Evolutionary conservation across 768 basidiomycete genomes (phyloP).

Genomic region (Kwoniella shandongensis): DNA sequence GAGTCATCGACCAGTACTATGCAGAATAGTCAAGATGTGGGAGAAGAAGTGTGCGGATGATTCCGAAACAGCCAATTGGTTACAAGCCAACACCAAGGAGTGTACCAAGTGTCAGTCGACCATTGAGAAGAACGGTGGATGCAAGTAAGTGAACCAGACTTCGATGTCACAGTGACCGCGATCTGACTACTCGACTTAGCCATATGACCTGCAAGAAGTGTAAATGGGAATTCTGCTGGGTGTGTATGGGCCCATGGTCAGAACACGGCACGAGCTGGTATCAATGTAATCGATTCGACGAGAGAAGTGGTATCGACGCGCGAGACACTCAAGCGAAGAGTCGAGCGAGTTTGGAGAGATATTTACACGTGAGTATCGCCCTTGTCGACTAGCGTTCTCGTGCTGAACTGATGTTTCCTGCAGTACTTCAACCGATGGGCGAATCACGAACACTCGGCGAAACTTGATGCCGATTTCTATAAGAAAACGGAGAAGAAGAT

Average conservation of each 20-base stretch:
- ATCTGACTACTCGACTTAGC: constrained; percentile 56
- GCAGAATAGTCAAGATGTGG: constrained; percentile 87
- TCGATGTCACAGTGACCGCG: constrained; percentile 3
- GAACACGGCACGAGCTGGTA: constrained; percentile 98
- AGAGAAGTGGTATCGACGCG: constrained; percentile 77
- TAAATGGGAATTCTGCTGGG: constrained; percentile 94
- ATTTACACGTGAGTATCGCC: constrained; percentile 76
- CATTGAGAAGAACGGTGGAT: constrained; percentile 99
- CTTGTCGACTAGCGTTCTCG: background rate
- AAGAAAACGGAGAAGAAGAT: constrained; percentile 99
- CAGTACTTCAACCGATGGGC: constrained; percentile 99
- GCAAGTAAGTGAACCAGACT: constrained; percentile 72
- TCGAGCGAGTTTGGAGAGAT: constrained; percentile 87
- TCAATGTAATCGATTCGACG: constrained; percentile 95
- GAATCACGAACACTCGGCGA: constrained; percentile 99
- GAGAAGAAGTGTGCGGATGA: constrained; percentile 96
- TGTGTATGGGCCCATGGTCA: constrained; percentile 98
- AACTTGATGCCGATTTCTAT: constrained; percentile 87
- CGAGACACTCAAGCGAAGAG: constrained; percentile 88
- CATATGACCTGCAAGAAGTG: constrained; percentile 99
- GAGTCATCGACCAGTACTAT: constrained; percentile 90
- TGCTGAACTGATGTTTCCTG: background rate
- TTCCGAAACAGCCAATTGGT: constrained; percentile 98
- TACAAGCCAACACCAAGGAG: constrained; percentile 99
- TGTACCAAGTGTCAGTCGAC: constrained; percentile 94